These are phyloP conservation scores for Carnegiea gigantea DNA, from an alignment of 179 eudicot species.

Conservation along the genomic window DNA sequence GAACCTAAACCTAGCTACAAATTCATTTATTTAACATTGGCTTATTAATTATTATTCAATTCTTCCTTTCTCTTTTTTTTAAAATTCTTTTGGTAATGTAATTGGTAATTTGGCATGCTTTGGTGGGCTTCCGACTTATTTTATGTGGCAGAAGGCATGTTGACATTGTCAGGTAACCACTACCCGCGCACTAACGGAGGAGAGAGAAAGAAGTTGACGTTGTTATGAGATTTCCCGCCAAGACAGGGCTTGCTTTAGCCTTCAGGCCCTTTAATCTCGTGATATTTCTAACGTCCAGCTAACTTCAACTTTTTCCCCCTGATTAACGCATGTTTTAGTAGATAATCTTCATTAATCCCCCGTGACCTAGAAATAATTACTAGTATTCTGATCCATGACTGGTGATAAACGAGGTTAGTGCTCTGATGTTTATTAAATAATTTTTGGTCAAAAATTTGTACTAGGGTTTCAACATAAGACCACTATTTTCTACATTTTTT, in stretches of 20 bases:
- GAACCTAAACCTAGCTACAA: no score
- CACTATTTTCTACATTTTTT: no score
- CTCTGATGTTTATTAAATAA: no score
- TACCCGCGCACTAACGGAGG: not conserved
- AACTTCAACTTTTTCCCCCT: not conserved
- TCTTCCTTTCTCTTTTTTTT: no score
- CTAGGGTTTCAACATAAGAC: no score
- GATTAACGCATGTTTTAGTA: slow-evolving; percentile 14
- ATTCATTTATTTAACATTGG: no score
- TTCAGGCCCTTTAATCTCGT: not conserved
- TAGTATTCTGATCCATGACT: no score
- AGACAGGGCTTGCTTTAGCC: not conserved
- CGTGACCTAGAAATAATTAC: no score
- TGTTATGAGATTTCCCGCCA: not conserved
- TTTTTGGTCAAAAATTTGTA: no score
- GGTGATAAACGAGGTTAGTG: no score
- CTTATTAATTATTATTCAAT: no score
- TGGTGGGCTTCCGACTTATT: not conserved
- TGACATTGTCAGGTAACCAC: not conserved
- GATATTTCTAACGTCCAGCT: slow-evolving; percentile 6
- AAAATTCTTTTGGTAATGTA: no score
- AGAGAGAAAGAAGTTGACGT: not conserved
- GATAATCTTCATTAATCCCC: not conserved
- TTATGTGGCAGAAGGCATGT: not conserved
- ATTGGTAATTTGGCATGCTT: not conserved